Base-by-base conservation (phyloP, 1,284 basidiomycete species). In the Pseudozyma tsukubaensis region DNA sequence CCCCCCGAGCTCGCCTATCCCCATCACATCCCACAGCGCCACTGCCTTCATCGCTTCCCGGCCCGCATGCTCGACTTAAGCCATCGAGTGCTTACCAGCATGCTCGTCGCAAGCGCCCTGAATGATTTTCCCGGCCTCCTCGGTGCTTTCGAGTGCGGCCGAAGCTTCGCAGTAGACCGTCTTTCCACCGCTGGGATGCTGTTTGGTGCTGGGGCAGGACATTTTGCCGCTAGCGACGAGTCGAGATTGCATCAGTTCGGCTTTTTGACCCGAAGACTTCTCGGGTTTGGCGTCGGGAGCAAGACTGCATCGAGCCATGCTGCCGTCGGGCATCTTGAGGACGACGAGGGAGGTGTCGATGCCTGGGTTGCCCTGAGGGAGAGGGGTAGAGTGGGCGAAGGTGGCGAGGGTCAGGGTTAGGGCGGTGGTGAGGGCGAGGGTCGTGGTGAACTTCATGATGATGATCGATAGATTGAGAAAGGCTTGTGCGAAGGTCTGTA, bases 181-280 rank as follows among this genome's bases (percentile, higher is more conserved):
- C 14, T 52, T 58, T 5, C 48, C 60, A 9, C 32, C 47, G 13
- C 29, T 16, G 8, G 39, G n/a, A n/a, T 54, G 50, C 34, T 36
- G 29, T 4, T 35, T 29, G 2, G 24, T n/a, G 0, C 6, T 0
- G 13, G 36, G 12, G 57, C 67, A 70, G 1, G 61, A n/a, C 21
- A 60, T 21, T 8, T 54, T 57, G 40, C 50, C 53, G 34, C 43
- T 53, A 12, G 67, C 67, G 29, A 64, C 47, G 42, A 70, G 58
- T 13, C 34, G 32, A 45, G 57, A 60, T 18, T 57, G 42, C 35
- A 64, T 58, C 19, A 57, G 12, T 13, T 70, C 61, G 45, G 58
- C 67, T 3, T 11, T 29, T 29, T 29, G 14, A 24, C 19, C 19
- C 19, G 12, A 12, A 21, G 44, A n/a, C 4, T 29, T 36, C 9